Conservation (phyloP, 2,329 filamentous ascomycete genomes). For the Aspergillus sp. region DNA sequence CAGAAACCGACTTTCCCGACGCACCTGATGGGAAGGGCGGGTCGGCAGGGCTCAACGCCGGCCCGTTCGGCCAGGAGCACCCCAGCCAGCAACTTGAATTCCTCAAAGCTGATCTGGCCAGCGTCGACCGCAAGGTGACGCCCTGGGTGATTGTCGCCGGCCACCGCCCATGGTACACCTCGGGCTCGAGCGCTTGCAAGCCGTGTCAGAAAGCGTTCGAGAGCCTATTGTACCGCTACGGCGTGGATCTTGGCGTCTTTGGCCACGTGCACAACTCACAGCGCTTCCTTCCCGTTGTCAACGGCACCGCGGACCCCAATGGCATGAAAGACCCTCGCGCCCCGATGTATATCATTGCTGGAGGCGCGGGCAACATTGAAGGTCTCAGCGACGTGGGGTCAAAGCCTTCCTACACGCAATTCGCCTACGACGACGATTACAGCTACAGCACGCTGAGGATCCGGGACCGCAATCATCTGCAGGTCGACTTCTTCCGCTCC, state of each 20-base stretch:
- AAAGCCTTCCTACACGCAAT: slow-evolving; percentile 37
- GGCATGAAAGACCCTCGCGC: slow-evolving; percentile 44
- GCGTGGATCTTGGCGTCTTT: slow-evolving; percentile 50
- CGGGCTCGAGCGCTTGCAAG: slow-evolving; percentile 30
- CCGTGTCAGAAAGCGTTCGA: slow-evolving; percentile 49
- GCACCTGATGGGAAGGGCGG: slow-evolving; percentile 42
- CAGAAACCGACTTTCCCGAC: slow-evolving; percentile 48
- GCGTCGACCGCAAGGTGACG: slow-evolving; percentile 48
- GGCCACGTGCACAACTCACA: slow-evolving; percentile 54
- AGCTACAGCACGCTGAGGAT: slow-evolving; percentile 46
- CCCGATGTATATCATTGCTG: slow-evolving; percentile 50
- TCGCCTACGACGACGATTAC: slow-evolving; percentile 36
- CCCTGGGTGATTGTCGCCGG: slow-evolving; percentile 46
- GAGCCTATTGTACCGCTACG: slow-evolving; percentile 46
- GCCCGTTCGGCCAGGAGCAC: slow-evolving; percentile 40
- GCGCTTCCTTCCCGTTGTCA: slow-evolving; percentile 36
- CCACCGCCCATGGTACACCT: slow-evolving; percentile 44
- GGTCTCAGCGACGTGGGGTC: slow-evolving; percentile 39
- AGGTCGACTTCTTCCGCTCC: slow-evolving; percentile 46
- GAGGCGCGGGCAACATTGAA: slow-evolving; percentile 51
- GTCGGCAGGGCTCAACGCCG: slow-evolving; percentile 37
- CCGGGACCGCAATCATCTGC: slow-evolving; percentile 38
- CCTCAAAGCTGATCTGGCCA: slow-evolving; percentile 48
- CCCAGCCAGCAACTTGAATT: slow-evolving; percentile 47
- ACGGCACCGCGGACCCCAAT: slow-evolving; percentile 35